phyloP scores from a whole-genome alignment of 1,139 yeast genomes.

The Debaryomyces udenii region DNA sequence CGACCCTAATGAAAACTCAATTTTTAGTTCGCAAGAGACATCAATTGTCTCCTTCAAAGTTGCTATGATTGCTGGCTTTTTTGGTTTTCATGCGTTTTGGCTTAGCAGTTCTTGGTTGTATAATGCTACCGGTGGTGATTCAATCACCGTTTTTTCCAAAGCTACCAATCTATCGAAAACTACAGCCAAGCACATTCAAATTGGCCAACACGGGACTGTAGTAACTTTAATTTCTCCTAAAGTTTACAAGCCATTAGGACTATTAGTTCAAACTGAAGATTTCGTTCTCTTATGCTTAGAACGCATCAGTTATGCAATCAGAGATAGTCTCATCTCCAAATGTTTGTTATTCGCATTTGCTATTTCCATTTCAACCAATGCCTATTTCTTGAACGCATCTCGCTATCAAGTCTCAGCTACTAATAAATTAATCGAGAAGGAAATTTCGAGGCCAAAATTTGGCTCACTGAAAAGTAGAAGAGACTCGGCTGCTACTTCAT shows the following conservation, averaged over 20 bases:
- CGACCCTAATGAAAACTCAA: conserved; percentile 37
- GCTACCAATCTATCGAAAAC: conserved; percentile 40
- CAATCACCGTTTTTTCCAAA: conserved; percentile 32
- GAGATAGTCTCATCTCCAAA: conserved; percentile 82
- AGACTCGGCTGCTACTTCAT: conserved; percentile 3
- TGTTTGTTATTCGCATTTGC: conserved; percentile 73
- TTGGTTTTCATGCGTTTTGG: conserved; percentile 76
- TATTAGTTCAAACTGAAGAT: conserved; percentile 69
- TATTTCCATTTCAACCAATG: conserved; percentile 77
- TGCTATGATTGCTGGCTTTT: conserved; percentile 66
- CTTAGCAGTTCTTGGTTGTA: conserved; percentile 74
- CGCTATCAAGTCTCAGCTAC: conserved; percentile 56
- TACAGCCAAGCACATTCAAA: conserved; percentile 44
- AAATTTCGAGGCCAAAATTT: conserved; percentile 34
- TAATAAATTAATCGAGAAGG: conserved; percentile 45
- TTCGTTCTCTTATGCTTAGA: conserved; percentile 54
- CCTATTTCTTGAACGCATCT: conserved; percentile 79
- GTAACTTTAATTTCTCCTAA: conserved; percentile 70
- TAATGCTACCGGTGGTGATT: conserved; percentile 30
- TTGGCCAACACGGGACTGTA: conserved; percentile 54
- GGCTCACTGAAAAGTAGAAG: conserved; percentile 4
- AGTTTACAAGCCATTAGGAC: conserved; percentile 69
- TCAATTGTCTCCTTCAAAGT: conserved; percentile 66
- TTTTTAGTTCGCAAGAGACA: conserved; percentile 30
- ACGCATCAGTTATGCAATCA: conserved; percentile 69